phyloP scores from a whole-genome alignment of 2,329 filamentous ascomycete species.

The Fusarium chlamydosporum region DNA sequence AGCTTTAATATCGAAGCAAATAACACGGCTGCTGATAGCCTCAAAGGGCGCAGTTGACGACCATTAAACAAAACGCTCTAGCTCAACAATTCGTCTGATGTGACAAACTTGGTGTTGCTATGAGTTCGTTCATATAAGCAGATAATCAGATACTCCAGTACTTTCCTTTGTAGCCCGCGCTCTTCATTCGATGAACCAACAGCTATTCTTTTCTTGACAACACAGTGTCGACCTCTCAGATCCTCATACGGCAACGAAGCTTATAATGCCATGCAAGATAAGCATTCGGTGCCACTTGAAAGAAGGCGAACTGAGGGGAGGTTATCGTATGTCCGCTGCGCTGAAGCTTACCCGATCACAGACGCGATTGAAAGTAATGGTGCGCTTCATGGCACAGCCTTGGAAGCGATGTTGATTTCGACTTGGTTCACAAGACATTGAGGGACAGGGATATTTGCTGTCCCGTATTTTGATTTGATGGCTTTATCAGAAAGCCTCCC shows the following conservation, averaged over 20 bases:
- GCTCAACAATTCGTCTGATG: background rate
- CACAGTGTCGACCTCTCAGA: constrained; percentile 21
- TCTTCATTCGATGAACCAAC: background rate
- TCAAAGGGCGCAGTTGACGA: constrained; percentile 18
- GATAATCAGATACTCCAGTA: background rate
- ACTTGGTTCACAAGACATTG: background rate
- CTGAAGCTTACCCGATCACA: constrained; percentile 19
- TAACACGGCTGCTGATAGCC: constrained; percentile 27
- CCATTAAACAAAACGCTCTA: constrained; percentile 8
- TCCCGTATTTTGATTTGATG: background rate
- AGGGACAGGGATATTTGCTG: background rate
- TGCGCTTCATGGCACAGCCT: too few species aligned
- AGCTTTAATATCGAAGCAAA: constrained; percentile 30
- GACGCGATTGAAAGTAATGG: background rate
- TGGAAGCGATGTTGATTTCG: too few species aligned
- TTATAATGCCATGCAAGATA: background rate
- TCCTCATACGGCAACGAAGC: constrained; percentile 16
- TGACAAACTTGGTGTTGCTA: background rate
- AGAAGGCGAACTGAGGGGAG: background rate
- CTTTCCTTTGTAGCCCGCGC: constrained; percentile 17
- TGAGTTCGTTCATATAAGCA: background rate
- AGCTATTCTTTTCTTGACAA: background rate
- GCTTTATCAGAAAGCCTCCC: background rate
- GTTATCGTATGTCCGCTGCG: background rate
- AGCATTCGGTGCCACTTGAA: constrained; percentile 7